Base-by-base conservation (phyloP, 148 eudicot genomes). In the Rhododendron ovatum region DNA sequence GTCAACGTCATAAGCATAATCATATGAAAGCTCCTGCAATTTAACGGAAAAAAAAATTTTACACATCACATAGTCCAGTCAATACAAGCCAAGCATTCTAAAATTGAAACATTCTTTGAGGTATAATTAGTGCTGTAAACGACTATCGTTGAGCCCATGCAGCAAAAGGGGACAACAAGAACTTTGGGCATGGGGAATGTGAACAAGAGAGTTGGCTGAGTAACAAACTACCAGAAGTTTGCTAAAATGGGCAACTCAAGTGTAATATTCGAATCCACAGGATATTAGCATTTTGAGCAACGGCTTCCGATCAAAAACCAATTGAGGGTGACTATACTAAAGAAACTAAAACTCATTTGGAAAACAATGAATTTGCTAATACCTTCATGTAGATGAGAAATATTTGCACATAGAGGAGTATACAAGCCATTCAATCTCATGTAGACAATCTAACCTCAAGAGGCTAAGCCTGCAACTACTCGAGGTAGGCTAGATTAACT, bases 11-110 rank as follows among this genome's bases (percentile, higher is more conserved):
- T 93, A 95, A 1, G 90, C 98, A 78, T 95, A 94, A 81, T 95
- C 98, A 59, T 95, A 95, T 0, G 95, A 89, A 41, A 95, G 95
- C 87, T 95, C 98, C 98, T 95, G 55, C 80, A 78, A 67, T 10
- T 9, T 3, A 53, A 59, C 11, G 59, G 85, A 83, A 26, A 3
- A 48, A 5, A 3, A 86, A 41, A 82, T 55, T 1, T 80, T 43
- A 55, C 86, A 75, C 75, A 12, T 3, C 24, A 33, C 5, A 26
- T 79, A 48, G 50, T n/a, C 53, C 28, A 43, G 30, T 43, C 51
- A 22, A 65, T 43, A 41, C 15, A 79, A 79, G 48, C 10, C 82
- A 47, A 78, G 14, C 53, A 78, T 17, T 24, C 81, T 22, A 8
- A 41, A 78, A 22, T 24, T 11, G 53, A 78, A 2, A 45, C 11